phyloP scores from a whole-genome alignment of 768 basidiomycete genomes.

The Arthromyces matolae region DNA sequence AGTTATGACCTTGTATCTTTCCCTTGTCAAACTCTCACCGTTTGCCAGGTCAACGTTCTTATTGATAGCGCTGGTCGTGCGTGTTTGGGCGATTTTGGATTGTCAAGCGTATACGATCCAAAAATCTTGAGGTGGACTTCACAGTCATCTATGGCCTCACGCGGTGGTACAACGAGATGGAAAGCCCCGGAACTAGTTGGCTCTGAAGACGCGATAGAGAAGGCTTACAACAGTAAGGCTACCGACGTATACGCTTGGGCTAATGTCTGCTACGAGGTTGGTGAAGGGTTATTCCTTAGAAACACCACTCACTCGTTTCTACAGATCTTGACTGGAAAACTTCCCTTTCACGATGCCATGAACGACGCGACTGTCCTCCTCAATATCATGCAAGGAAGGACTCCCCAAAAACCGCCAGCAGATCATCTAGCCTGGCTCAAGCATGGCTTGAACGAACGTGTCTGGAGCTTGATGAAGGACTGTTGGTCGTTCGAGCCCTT shows the following conservation, averaged over 20 bases:
- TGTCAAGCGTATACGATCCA: constrained; percentile 16
- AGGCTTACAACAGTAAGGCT: constrained; percentile 8
- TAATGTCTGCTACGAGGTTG: constrained; percentile 12
- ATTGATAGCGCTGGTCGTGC: constrained; percentile 17
- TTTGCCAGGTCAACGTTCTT: constrained; percentile 17
- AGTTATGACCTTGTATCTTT: not conserved
- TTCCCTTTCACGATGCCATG: constrained; percentile 1
- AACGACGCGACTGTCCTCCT: not conserved
- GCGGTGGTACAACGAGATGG: constrained; percentile 9
- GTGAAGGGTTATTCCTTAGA: no score
- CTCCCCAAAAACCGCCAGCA: not conserved
- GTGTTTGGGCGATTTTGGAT: constrained; percentile 21
- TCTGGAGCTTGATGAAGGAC: constrained; percentile 7
- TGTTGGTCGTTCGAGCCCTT: constrained; percentile 4
- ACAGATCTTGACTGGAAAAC: constrained; percentile 7
- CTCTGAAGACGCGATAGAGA: not conserved
- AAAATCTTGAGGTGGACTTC: constrained; percentile 14
- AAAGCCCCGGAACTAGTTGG: constrained; percentile 13
- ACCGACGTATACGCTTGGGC: constrained; percentile 16
- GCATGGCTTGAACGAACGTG: not conserved
- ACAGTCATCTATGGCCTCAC: constrained; percentile 10
- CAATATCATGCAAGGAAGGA: not conserved
- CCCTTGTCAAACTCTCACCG: not conserved
- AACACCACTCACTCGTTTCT: not conserved
- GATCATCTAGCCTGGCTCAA: constrained; percentile 1